Base-by-base conservation (phyloP, 2,329 filamentous ascomycete species). In the Penicillium sp. region DNA sequence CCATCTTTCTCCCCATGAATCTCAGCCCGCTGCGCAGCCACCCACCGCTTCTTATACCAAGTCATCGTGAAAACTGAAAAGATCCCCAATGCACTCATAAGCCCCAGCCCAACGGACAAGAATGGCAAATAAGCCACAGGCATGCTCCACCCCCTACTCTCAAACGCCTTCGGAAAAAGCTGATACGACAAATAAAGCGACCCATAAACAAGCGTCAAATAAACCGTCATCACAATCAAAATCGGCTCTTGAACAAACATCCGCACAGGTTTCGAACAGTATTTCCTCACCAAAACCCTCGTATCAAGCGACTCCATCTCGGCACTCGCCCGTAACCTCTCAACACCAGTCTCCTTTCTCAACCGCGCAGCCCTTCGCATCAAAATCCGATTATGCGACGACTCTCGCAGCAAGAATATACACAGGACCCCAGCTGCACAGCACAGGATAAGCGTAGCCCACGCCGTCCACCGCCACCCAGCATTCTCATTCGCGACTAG, bases 401-500 rank as follows among this genome's bases (percentile, higher is more conserved):
- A 78, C 65, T 86, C 83, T 1, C 76, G 77, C 2, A 83, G 68
- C 10, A 78, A 62, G 35, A 80, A 57, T 5, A 79, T 58, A 0
- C 73, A 75, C 9, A 80, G 55, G 3, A 75, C 48, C 4, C 74
- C 75, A 53, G 81, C 74, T 9, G 73, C 62, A 6, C 64, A 67
- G 3, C 71, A 71, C 60, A 81, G 73, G 26, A 85, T 82, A 47
- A 81, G 63, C 0, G 80, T 82, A 24, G 82, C 71, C 75, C 82
- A 86, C 7, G 77, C 77, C 0, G 80, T 84, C 81, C 82, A 84
- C 22, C 82, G 70, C 82, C 83, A 85, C 7, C 79, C 79, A 3
- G 76, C 63, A 16, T 70, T 75, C 3, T 76, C 63, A 16, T 70
- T 76, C 47, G 79, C 70, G 1, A 77, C 77, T 13, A 82, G 75